Evolutionary conservation across 805 yeast species (phyloP).

Genomic region (Starmera quercuum): DNA sequence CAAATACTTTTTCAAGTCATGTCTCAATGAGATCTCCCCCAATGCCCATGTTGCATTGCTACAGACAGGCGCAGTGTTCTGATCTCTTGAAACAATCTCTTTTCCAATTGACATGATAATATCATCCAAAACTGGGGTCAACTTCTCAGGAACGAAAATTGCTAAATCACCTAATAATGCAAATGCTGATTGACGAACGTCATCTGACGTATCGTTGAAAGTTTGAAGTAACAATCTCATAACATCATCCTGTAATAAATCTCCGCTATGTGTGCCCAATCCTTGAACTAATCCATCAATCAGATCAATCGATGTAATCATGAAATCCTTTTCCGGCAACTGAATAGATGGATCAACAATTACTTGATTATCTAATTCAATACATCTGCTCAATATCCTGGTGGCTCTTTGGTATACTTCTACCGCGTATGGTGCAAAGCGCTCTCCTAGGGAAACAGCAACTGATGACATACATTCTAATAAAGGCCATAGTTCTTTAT

Average conservation of each 20-base stretch:
- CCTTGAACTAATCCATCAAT: conserved; percentile 94
- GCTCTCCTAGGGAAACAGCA: conserved; percentile 78
- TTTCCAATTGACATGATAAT: conserved; percentile 60
- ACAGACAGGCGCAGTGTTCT: conserved; percentile 52
- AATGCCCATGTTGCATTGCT: conserved; percentile 92
- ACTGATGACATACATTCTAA: conserved; percentile 89
- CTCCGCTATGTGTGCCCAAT: conserved; percentile 54
- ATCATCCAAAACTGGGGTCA: conserved; percentile 36
- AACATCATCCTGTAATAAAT: conserved; percentile 42
- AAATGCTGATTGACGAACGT: conserved; percentile 89
- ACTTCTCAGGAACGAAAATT: conserved; percentile 34
- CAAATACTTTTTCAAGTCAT: conserved; percentile 43
- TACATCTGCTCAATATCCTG: conserved; percentile 58
- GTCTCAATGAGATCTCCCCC: conserved; percentile 75
- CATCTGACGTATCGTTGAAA: conserved; percentile 67
- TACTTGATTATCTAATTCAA: conserved; percentile 58
- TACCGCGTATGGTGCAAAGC: conserved; percentile 83
- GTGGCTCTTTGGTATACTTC: conserved; percentile 78
- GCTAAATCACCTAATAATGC: conserved; percentile 90
- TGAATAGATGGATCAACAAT: conserved; percentile 58
- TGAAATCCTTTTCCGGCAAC: conserved; percentile 84
- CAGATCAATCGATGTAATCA: conserved; percentile 82
- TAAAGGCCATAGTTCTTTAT: conserved; percentile 83
- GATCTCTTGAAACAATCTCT: conserved; percentile 51
- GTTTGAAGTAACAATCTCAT: conserved; percentile 61